Base-by-base conservation (phyloP, 2,329 filamentous ascomycete species). In the Diaporthe aspalathi region DNA sequence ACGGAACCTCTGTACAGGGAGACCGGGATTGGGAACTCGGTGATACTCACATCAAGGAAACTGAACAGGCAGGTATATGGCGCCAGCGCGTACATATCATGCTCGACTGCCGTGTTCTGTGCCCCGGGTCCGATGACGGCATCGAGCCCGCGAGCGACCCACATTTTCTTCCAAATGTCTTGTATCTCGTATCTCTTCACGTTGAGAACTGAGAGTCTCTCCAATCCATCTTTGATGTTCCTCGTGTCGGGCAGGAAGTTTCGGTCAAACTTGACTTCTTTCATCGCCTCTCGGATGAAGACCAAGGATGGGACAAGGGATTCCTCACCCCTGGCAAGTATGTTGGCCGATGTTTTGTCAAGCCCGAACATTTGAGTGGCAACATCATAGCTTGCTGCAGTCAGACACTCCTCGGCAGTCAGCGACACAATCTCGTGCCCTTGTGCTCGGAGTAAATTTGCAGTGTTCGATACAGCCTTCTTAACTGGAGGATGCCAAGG, bases 51-150 rank as follows among this genome's bases (percentile, higher is more conserved):
- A 52, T 75, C 74, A n/a, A 75, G 57, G 6, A 74, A 49, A 24
- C 73, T 75, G 38, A 72, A 43, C 6, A 74, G 43, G 14, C 52
- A 49, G 17, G 74, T 72, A 22, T 75, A 75, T 2, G 73, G 62
- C n/a, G 71, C 68, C 2, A 70, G 38, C 5, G 73, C 74, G 8
- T 73, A 73, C 47, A 57, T 52, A 20, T 74, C 74, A 38, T 75
- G 74, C 67, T 74, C 71, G 8, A 75, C 65, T 4, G 71, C 74
- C 11, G 74, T 74, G 16, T 32, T 72, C 69, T 72, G 73, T 7
- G 71, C 71, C 2, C 56, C 57, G 3, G 74, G 74, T 11, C 66
- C 67, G 12, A 75, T 66, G 3, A 74, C 68, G 9, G 73, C 74
- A 38, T 75, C 74, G 3, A 75, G 53, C 5, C 53, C 22, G 20